Conservation (phyloP, 1,139 yeast species). For the Debaryomyces robertsiae region DNA sequence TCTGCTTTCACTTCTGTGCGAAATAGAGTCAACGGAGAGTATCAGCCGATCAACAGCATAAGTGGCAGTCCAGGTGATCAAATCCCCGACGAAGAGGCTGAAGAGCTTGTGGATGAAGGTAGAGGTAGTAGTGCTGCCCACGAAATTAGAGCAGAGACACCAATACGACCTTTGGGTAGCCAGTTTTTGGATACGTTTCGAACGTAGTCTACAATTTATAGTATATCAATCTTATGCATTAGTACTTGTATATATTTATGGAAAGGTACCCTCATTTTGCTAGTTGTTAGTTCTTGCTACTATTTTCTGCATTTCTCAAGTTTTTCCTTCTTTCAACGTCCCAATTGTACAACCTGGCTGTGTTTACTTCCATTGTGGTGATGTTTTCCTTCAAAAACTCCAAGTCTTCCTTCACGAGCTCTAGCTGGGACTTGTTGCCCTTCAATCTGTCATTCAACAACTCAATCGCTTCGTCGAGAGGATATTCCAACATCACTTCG, state of each 20-base stretch:
- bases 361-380: conserved; percentile 97
- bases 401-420: conserved; percentile 75
- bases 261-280: conserved; percentile 13
- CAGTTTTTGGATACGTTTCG: conserved; percentile 63
- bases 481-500: conserved; percentile 95
- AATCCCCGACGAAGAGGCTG: conserved; percentile 23
- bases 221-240: conserved; percentile 6
- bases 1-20: neutral
- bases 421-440: conserved; percentile 62
- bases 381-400: conserved; percentile 89
- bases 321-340: conserved; percentile 82
- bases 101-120: conserved; percentile 30
- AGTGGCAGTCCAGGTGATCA: conserved; percentile 13
- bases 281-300: conserved; percentile 33
- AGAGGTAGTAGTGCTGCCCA: conserved; percentile 23
- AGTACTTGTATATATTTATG: conserved; percentile 5
- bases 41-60: conserved; percentile 5
- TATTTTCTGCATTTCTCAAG: conserved; percentile 40
- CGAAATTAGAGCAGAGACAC: conserved; percentile 52
- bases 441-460: conserved; percentile 64
- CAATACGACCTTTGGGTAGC: conserved; percentile 59
- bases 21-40: conserved; percentile 11
- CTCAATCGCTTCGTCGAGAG: conserved; percentile 80
- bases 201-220: conserved; percentile 19
- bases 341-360: conserved; percentile 95